Conservation (phyloP, 305 asterid genomes). For the Vinca major region DNA sequence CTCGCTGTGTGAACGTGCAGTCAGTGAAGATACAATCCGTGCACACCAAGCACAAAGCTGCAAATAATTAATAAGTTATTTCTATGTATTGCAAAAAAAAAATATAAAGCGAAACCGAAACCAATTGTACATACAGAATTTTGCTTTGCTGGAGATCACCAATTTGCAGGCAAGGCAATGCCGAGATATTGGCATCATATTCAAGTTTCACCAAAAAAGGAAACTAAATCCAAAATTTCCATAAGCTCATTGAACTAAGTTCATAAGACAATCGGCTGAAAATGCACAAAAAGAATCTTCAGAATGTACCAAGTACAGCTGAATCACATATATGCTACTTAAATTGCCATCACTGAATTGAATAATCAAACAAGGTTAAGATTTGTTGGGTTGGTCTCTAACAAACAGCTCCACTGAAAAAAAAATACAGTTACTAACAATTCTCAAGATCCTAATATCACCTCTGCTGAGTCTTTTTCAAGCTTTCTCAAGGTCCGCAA, state of each 20-base stretch:
- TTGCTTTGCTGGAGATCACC: not conserved
- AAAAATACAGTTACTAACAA: not conserved
- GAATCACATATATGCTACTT: too few species aligned
- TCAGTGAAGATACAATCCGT: conserved; percentile 59
- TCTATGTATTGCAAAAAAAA: conserved; percentile 16
- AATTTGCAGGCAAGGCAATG: not conserved
- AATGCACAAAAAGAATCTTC: too few species aligned
- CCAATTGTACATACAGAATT: not conserved
- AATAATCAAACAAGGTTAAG: too few species aligned
- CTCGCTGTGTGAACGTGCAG: conserved; percentile 74
- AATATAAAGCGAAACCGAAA: not conserved
- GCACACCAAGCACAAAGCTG: conserved; percentile 89
- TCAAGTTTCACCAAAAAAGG: not conserved
- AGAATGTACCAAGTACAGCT: too few species aligned
- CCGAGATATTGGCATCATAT: not conserved
- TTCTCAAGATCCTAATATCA: not conserved
- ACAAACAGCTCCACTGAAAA: not conserved
- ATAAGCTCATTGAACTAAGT: too few species aligned
- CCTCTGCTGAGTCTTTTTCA: not conserved
- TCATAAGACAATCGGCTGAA: too few species aligned
- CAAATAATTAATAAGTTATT: conserved; percentile 19
- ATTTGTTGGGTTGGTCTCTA: too few species aligned
- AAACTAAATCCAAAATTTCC: too few species aligned
- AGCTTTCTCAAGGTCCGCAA: not conserved
- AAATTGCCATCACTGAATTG: too few species aligned